Evolutionary conservation across 192 early-diverging fungal genomes (phyloP), one percentile per base, ranked within the genome.

Genomic region (Gamsiella multidivaricata): DNA sequence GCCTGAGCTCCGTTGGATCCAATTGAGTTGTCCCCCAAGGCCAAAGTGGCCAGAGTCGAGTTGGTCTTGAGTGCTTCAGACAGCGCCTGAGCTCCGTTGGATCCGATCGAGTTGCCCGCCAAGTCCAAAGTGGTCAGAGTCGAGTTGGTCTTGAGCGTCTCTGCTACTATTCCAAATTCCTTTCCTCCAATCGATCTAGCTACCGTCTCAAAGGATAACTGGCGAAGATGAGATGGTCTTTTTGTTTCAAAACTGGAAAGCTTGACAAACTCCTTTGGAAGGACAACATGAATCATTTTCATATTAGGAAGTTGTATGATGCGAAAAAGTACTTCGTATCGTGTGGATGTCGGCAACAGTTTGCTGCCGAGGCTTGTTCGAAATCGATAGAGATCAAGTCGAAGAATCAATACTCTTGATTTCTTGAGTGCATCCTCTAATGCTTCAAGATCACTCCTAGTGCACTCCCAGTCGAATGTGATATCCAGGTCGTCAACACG

Each of bases 371-470:
- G n/a, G n/a, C n/a, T n/a, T n/a, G n/a, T n/a, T 56, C 25, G 53
- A 8, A 54, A 54, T 31, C 6, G 26, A 8, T 22, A 4, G 8
- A 54, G 23, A 31, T 54, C 53, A 31, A 54, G 53, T 31, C 23
- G 53, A 31, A 54, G 53, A 32, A 54, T 26, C 9, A n/a, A 31
- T 54, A 54, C 53, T 6, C 53, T 54, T 14, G 53, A 54, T 31
- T 8, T 54, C 29, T 9, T 54, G 22, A 54, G 53, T 31, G 29
- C 53, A 54, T 26, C 20, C 31, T 14, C 31, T 31, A 54, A 32
- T 54, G 31, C 23, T 54, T 54, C 53, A 54, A 54, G 53, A 54
- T 54, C 53, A 54, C 11, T 31, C 53, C 29, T 54, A 8, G 53
- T 15, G 10, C 31, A 26, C 7, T 31, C 53, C 53, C 23, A 31